Base-by-base conservation (phyloP, 1,284 basidiomycete genomes). In the Uromyces viciae-fabae region DNA sequence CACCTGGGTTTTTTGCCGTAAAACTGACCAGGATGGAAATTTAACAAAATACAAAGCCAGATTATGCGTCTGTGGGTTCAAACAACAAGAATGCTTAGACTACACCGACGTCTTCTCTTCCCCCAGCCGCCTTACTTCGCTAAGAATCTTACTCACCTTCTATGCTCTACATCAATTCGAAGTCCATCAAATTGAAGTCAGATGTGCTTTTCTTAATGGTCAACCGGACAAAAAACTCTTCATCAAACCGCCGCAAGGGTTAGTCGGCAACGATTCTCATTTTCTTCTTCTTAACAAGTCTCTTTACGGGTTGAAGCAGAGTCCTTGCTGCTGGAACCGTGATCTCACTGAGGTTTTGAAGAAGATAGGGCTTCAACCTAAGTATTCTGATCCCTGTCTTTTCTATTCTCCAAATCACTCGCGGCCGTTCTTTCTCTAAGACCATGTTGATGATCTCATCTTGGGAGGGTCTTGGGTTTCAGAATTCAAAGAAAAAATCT, bases 101-200 rank as follows among this genome's bases (percentile, higher is more conserved):
- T 71, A 71, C 46, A 46, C 40, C 31, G 42, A 46, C 14, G 28
- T 52, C n/a, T 71, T 71, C 25, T 71, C 68, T 33, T 42, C 68
- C 9, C 40, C 68, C 31, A 42, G 68, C 11, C 46, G 68, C 4
- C 68, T 71, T 25, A 52, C 68, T 15, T 46, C 68, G 22, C 68
- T 71, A 4, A 15, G 42, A 25, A 49, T 52, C 17, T 49, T 52
- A n/a, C 31, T 71, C 22, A 71, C 42, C 28, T n/a, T 71, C 11
- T 68, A 38, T 22, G 64, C 64, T 38, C 31, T 40, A 11, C 25
- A 28, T n/a, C 11, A 42, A 9, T 71, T 46, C 25, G 68, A 71
- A 19, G 68, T 71, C 2, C 68, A 71, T 25, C 68, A 71, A 71
- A 71, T 71, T 36, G 68, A 71, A 28, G 68, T 71, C 3, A 64